Evolutionary conservation across 2,329 filamentous ascomycete genomes (phyloP).

Genomic region (Nemania serpens): DNA sequence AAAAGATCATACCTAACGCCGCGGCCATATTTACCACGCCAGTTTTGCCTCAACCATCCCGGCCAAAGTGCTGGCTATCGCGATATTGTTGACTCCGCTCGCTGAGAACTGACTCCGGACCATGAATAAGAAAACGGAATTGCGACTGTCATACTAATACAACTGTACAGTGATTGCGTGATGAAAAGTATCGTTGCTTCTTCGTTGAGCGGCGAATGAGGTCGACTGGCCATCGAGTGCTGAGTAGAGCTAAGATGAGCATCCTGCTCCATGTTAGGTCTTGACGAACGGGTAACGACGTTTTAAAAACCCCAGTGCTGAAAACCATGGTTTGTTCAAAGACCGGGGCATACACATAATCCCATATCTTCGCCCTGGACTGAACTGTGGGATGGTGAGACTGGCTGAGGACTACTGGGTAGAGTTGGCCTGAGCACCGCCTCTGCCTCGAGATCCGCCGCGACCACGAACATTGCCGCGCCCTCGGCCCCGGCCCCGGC

Average conservation of each 20-base stretch:
- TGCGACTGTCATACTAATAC: slow-evolving; percentile 37
- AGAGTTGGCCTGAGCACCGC: slow-evolving; percentile 31
- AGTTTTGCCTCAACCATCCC: slow-evolving; percentile 34
- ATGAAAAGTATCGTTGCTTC: slow-evolving; percentile 2
- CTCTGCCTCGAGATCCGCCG: slow-evolving; percentile 47
- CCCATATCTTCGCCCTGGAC: background rate
- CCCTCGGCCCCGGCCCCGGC: slow-evolving; percentile 76
- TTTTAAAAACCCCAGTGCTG: background rate
- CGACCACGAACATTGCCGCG: slow-evolving; percentile 50
- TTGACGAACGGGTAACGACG: background rate
- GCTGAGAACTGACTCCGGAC: slow-evolving; percentile 34
- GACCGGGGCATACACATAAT: background rate
- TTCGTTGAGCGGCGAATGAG: background rate
- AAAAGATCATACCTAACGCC: slow-evolving; percentile 34
- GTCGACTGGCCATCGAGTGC: background rate
- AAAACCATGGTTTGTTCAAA: background rate
- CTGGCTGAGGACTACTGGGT: slow-evolving; percentile 28
- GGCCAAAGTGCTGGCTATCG: slow-evolving; percentile 28
- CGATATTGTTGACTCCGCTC: slow-evolving; percentile 36
- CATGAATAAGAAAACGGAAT: slow-evolving; percentile 32
- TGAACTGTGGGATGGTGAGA: background rate
- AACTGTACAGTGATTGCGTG: slow-evolving; percentile 26
- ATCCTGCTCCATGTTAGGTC: background rate
- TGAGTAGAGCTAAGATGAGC: background rate
- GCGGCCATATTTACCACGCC: slow-evolving; percentile 37